Evolutionary conservation across 139 green algal species (phyloP).

Genomic region (Eudorina sp.): DNA sequence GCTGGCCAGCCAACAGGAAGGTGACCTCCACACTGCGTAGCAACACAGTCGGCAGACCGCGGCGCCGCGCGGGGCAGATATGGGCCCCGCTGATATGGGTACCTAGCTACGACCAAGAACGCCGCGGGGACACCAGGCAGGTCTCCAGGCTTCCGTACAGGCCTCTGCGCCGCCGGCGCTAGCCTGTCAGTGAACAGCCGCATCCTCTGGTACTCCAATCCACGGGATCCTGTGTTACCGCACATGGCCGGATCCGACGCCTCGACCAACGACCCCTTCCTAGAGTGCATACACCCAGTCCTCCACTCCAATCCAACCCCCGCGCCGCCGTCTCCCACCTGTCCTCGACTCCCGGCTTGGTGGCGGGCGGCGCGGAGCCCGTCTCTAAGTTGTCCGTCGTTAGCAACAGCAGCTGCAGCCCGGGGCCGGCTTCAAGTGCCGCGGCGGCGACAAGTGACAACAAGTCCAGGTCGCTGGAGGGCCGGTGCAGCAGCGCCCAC

Average conservation of each 20-base stretch:
- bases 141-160: no score
- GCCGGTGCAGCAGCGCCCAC: conserved; percentile 36
- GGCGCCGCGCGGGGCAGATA: no score
- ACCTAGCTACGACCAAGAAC: no score
- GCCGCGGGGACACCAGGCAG: no score
- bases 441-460: background rate
- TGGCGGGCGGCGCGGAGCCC: background rate
- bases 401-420: conserved; percentile 31
- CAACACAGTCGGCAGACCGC: background rate
- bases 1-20: conserved; percentile 24
- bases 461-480: conserved; percentile 18
- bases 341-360: conserved; percentile 22
- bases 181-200: no score
- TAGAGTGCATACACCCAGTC: no score
- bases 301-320: background rate
- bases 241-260: no score
- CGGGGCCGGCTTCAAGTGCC: conserved; percentile 17
- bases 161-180: no score
- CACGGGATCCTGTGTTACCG: no score
- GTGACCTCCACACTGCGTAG: conserved; percentile 22
- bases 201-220: no score
- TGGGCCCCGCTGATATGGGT: no score
- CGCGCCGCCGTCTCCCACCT: background rate
- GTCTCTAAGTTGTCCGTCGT: conserved; percentile 36
- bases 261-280: no score